A percentile compares a stretch with the other conserved stretches of the same genome.
Conservation (phyloP, 1,284 basidiomycete species). For the Fomes fomentarius region DNA sequence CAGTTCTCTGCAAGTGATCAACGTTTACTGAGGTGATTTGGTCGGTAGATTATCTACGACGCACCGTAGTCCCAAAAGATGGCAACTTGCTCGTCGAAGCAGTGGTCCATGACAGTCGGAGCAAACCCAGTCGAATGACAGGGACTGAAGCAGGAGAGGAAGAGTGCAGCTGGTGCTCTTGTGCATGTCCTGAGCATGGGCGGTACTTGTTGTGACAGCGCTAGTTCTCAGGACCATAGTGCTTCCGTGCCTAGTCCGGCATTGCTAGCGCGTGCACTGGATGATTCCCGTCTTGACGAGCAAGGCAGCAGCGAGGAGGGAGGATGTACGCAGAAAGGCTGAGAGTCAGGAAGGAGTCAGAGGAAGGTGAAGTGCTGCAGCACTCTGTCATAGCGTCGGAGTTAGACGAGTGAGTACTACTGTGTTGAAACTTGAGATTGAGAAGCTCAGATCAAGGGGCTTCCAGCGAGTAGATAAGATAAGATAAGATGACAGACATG, state of each 20-base stretch:
- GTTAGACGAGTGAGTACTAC: too few species aligned
- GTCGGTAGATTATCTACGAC: slow-evolving; percentile 20
- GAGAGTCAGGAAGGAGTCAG: background rate
- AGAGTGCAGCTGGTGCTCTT: slow-evolving; percentile 1
- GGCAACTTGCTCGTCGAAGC: slow-evolving; percentile 39
- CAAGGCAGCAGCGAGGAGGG: background rate
- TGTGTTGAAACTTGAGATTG: too few species aligned
- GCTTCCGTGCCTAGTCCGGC: background rate
- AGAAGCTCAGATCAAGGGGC: too few species aligned
- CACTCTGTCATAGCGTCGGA: too few species aligned
- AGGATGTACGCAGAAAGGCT: background rate
- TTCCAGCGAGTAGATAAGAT: slow-evolving; percentile 3
- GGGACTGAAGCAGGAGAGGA: too few species aligned
- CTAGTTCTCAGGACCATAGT: slow-evolving; percentile 9
- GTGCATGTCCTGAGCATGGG: slow-evolving; percentile 22
- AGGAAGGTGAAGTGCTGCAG: too few species aligned
- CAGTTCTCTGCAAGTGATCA: slow-evolving; percentile 50
- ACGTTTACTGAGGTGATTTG: background rate
- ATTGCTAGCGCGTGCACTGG: background rate
- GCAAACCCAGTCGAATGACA: too few species aligned
- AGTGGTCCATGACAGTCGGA: slow-evolving; percentile 2
- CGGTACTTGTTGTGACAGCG: slow-evolving; percentile 12
- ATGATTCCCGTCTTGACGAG: background rate
- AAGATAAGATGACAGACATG: slow-evolving; percentile 17
- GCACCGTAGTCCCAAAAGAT: slow-evolving; percentile 69